Conservation (phyloP, 768 basidiomycete species). For the Strobilomyces echinocephalus region DNA sequence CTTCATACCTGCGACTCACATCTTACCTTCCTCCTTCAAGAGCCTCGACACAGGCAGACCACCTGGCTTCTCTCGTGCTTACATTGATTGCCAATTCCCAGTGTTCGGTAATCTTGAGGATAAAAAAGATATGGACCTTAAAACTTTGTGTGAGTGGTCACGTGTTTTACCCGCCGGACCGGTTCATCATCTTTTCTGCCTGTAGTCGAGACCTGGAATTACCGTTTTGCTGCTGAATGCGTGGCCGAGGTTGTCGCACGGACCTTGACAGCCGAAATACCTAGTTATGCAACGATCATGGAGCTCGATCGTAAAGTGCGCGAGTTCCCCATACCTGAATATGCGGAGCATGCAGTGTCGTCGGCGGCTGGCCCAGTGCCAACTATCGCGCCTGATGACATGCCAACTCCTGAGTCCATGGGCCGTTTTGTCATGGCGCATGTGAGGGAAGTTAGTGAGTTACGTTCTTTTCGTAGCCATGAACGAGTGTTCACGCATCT, state of each 20-base stretch:
- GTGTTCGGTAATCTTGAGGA: constrained; percentile 15
- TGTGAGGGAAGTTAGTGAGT: constrained; percentile 35
- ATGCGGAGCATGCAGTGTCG: constrained; percentile 35
- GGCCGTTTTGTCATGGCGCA: constrained; percentile 35
- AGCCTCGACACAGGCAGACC: constrained; percentile 68
- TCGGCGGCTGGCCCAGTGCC: constrained; percentile 27
- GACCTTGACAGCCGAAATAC: constrained; percentile 60
- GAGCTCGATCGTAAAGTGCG: constrained; percentile 65
- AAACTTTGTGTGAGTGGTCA: constrained; percentile 24
- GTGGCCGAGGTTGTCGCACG: constrained; percentile 59
- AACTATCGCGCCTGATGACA: constrained; percentile 8
- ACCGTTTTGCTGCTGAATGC: constrained; percentile 60
- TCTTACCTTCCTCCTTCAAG: constrained; percentile 30
- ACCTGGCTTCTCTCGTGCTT: constrained; percentile 60
- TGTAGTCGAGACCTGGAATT: constrained; percentile 59
- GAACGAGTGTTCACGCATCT: constrained; percentile 1
- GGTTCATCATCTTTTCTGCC: neutral
- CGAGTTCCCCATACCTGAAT: constrained; percentile 55
- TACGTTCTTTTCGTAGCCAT: neutral
- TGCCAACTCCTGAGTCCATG: constrained; percentile 32
- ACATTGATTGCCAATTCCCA: constrained; percentile 65
- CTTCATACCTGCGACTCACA: constrained; percentile 9
- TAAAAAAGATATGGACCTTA: constrained; percentile 19
- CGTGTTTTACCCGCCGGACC: neutral
- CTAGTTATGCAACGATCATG: constrained; percentile 60